Conservation (phyloP, 352 stramenopile genomes). For the Globisporangium splendens region DNA sequence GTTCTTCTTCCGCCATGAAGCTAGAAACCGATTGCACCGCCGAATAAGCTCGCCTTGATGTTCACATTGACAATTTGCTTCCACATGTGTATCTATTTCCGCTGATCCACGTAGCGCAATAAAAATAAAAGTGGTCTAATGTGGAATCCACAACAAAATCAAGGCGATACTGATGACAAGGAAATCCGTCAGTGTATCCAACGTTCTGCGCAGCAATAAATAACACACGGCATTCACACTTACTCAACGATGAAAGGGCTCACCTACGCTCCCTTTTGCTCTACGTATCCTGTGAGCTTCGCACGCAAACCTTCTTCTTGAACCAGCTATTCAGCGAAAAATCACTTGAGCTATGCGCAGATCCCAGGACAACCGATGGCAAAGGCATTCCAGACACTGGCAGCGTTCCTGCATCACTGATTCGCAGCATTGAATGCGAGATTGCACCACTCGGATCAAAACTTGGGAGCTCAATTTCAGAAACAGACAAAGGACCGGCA, state of each 20-base stretch:
- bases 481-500: neutral
- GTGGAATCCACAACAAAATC: no score
- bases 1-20: neutral
- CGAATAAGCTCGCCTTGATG: neutral
- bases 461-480: neutral
- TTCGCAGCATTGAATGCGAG: slow-evolving; percentile 16
- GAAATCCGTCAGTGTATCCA: no score
- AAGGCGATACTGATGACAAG: no score
- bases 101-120: no score
- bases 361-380: neutral
- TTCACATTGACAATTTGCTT: no score
- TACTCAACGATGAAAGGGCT: no score
- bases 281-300: slow-evolving; percentile 2
- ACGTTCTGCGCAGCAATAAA: no score
- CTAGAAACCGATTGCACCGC: neutral
- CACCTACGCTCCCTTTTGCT: neutral
- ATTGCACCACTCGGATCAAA: slow-evolving; percentile 4
- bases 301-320: slow-evolving; percentile 17
- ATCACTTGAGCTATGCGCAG: slow-evolving; percentile 33
- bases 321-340: slow-evolving; percentile 48
- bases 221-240: no score
- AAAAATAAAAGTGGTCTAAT: no score
- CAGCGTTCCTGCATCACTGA: neutral
- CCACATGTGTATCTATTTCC: no score
- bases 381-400: neutral